Conservation (phyloP, 805 yeast genomes). For the Blastobotrys muscicola region DNA sequence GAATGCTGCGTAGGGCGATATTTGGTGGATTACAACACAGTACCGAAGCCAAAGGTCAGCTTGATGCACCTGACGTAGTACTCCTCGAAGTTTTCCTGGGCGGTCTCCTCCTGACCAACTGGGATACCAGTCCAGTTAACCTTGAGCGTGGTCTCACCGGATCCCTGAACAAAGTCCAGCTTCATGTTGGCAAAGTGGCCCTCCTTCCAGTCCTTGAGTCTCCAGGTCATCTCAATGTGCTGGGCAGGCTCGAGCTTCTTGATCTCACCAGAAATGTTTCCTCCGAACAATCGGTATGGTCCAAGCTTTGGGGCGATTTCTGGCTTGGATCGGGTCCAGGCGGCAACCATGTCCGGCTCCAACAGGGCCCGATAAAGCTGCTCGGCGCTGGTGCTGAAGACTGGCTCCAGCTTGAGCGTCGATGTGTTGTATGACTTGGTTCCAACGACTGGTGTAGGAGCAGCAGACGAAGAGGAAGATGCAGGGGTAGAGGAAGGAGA, state of each 20-base stretch:
- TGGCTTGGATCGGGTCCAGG: conserved; percentile 80
- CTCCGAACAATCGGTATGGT: conserved; percentile 67
- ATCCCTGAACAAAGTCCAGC: conserved; percentile 63
- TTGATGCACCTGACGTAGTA: conserved; percentile 86
- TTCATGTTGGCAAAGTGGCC: conserved; percentile 68
- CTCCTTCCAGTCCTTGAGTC: conserved; percentile 80
- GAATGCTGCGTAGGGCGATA: neutral
- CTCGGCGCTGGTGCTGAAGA: conserved; percentile 80
- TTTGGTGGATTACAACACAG: conserved; percentile 54
- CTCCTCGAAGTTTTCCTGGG: conserved; percentile 74
- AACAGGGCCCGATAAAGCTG: conserved; percentile 71
- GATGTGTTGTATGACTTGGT: conserved; percentile 67
- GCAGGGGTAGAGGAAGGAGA: neutral
- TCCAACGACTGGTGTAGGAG: conserved; percentile 10
- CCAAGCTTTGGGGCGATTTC: conserved; percentile 49
- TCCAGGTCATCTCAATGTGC: conserved; percentile 69
- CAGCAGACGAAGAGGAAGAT: conserved; percentile 1
- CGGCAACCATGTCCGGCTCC: conserved; percentile 69
- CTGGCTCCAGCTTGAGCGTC: conserved; percentile 63
- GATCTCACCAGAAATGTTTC: conserved; percentile 70
- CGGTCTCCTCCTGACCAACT: conserved; percentile 87
- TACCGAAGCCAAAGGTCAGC: conserved; percentile 89
- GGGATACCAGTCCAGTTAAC: conserved; percentile 85
- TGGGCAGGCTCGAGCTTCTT: conserved; percentile 48
- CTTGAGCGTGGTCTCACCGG: conserved; percentile 73